Percentiles rank a stretch among this genome's conserved stretches.
These are phyloP conservation scores for Paxillus ammoniavirescens DNA, from an alignment of 768 basidiomycete species.

Conservation along the genomic window DNA sequence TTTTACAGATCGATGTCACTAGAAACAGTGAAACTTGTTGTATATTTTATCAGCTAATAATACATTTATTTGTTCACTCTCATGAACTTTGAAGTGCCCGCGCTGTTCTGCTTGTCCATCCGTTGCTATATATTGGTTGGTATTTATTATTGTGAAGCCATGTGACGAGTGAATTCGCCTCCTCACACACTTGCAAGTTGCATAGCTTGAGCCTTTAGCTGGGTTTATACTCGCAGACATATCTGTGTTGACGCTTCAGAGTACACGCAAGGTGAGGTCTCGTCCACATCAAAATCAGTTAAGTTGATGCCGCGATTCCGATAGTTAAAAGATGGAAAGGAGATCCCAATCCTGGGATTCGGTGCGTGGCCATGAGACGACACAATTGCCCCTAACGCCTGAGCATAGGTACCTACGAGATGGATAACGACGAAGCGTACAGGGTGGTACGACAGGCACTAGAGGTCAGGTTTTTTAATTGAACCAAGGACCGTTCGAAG, in stretches of 20 bases:
- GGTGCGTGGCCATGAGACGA: slow-evolving; percentile 2
- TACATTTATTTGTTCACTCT: too few relatives aligned
- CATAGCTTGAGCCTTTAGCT: too few relatives aligned
- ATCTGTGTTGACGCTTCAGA: slow-evolving; percentile 4
- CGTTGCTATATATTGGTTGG: too few relatives aligned
- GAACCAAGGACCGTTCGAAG: neutral
- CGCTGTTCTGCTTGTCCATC: too few relatives aligned
- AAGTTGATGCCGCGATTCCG: neutral
- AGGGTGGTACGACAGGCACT: slow-evolving; percentile 7
- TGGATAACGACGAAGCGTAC: slow-evolving; percentile 6
- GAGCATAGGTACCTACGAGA: slow-evolving; percentile 1
- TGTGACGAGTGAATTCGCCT: too few relatives aligned
- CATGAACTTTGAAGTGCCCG: too few relatives aligned
- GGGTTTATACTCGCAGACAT: neutral
- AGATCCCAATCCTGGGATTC: slow-evolving; percentile 9
- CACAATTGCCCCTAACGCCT: neutral
- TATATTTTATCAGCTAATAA: too few relatives aligned
- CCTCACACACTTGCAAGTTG: too few relatives aligned
- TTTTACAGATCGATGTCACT: slow-evolving; percentile 3
- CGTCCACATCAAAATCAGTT: neutral
- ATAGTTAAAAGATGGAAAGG: slow-evolving; percentile 4
- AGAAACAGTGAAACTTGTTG: too few relatives aligned
- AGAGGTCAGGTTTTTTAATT: neutral
- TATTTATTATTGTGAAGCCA: too few relatives aligned
- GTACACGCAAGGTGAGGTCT: slow-evolving; percentile 5